Evolutionary conservation across 306 rosid species (phyloP), one percentile per base, ranked within the genome.

Genomic region (Begonia fuchsioides): DNA sequence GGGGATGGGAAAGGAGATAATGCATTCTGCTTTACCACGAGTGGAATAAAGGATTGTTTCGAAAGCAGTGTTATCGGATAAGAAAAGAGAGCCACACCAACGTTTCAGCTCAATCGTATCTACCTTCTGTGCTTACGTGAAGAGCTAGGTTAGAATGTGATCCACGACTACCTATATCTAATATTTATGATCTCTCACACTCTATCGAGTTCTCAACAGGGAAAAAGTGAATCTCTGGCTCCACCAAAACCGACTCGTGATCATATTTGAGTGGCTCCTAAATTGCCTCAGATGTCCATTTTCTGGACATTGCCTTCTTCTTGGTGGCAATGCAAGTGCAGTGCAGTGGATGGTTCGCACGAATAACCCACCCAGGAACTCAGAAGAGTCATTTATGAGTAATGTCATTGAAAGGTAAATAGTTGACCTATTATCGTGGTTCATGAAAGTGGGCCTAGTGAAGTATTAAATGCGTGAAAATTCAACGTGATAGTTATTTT

Each of bases 51-150:
- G 41, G 54, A 44, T 49, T 40, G 43, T 2, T 56, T 32, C 41
- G 54, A 26, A 26, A 26, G 35, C 8, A 26, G 35, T 26, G 35
- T 38, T 53, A 54, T 50, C 78, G 60, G 97, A 90, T 90, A 81
- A 90, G 98, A 76, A 90, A 85, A 73, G 85, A 85, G 82, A 77
- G 71, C 95, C 98, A 85, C 98, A 67, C 65, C 74, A 65, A 72
- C 54, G 87, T 77, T 72, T 57, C 60, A 64, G 72, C 55, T 56
- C 59, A 49, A 69, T 70, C 76, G 74, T 63, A 76, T 73, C 72
- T 66, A 19, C 54, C 67, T 51, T 73, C 70, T 59, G 63, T 63
- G 74, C 80, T 64, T 65, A 51, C 50, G 48, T 57, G 70, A 62
- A 79, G 79, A 58, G 65, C 72, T 54, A 62, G 86, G 87, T 57